Evolutionary conservation across 345 rosid genomes (phyloP).

Genomic region (Melaleuca alternifolia): DNA sequence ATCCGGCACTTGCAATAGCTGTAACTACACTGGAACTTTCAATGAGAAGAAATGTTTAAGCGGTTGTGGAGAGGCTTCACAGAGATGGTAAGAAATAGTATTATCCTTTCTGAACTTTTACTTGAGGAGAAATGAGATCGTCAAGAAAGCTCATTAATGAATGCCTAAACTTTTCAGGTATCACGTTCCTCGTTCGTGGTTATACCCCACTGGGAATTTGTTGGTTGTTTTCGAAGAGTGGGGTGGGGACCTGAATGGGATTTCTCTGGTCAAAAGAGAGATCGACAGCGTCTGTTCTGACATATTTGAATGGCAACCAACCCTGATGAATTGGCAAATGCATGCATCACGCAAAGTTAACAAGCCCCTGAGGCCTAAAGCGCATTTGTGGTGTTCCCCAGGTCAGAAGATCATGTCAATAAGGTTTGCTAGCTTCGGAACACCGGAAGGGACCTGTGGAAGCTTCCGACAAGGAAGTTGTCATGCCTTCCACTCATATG

Average conservation of each 20-base stretch:
- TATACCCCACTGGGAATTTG: constrained; percentile 72
- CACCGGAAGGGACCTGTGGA: constrained; percentile 89
- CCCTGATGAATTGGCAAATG: constrained; percentile 64
- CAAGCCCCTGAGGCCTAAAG: constrained; percentile 82
- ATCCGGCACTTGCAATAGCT: constrained; percentile 52
- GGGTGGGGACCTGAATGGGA: constrained; percentile 90
- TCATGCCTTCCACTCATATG: constrained; percentile 87
- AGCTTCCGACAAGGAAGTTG: constrained; percentile 78
- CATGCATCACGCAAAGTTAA: constrained; percentile 62
- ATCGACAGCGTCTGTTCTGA: constrained; percentile 80
- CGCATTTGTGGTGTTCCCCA: constrained; percentile 65
- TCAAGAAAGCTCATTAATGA: background rate
- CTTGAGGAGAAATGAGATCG: no score
- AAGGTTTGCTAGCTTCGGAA: constrained; percentile 94
- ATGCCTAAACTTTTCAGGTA: constrained; percentile 35
- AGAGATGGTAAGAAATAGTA: constrained; percentile 54
- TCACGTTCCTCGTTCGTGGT: constrained; percentile 89
- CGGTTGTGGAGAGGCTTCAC: constrained; percentile 90
- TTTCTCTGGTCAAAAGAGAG: constrained; percentile 70
- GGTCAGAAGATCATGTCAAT: constrained; percentile 78
- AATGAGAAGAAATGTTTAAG: constrained; percentile 65
- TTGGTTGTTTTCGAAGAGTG: constrained; percentile 92
- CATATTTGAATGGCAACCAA: constrained; percentile 88
- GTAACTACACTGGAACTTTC: constrained; percentile 65
- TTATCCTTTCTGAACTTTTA: background rate